Percentiles rank a stretch among this genome's conserved stretches.
Conservation (phyloP, 306 rosid species). For the Cucurbita pepo region DNA sequence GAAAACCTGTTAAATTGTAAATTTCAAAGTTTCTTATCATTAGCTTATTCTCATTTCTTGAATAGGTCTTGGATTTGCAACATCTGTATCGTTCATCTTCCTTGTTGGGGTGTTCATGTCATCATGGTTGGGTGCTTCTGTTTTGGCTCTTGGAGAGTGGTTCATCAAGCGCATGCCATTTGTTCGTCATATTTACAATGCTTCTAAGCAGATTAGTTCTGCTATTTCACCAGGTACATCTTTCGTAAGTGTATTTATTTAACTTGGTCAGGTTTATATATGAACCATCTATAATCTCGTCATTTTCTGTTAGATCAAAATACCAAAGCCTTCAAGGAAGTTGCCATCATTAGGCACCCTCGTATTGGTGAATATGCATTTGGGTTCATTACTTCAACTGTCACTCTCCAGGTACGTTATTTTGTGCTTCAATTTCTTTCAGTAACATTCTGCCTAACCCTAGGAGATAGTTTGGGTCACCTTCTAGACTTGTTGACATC, state of each 20-base stretch:
- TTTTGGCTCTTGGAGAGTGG: slow-evolving; percentile 87
- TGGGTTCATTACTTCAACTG: slow-evolving; percentile 79
- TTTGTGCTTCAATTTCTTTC: neutral
- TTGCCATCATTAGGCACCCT: slow-evolving; percentile 86
- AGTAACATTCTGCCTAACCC: neutral
- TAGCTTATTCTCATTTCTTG: neutral
- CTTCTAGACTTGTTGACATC: neutral
- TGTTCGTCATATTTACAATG: slow-evolving; percentile 79
- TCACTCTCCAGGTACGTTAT: slow-evolving; percentile 54
- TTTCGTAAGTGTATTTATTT: neutral
- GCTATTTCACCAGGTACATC: slow-evolving; percentile 84
- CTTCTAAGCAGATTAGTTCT: slow-evolving; percentile 87
- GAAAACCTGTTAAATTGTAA: neutral
- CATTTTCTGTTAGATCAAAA: slow-evolving; percentile 51
- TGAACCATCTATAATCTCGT: neutral
- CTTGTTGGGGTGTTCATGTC: slow-evolving; percentile 90
- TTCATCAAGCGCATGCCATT: slow-evolving; percentile 86
- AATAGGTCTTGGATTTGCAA: slow-evolving; percentile 78
- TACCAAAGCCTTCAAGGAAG: slow-evolving; percentile 86
- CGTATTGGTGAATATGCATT: slow-evolving; percentile 92
- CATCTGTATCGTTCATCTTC: slow-evolving; percentile 80
- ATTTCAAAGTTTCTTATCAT: neutral
- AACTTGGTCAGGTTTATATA: neutral
- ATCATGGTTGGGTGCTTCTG: slow-evolving; percentile 94
- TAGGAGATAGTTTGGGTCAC: neutral